Evolutionary conservation across 306 rosid species (phyloP).

Genomic region (Vigna hirtella): DNA sequence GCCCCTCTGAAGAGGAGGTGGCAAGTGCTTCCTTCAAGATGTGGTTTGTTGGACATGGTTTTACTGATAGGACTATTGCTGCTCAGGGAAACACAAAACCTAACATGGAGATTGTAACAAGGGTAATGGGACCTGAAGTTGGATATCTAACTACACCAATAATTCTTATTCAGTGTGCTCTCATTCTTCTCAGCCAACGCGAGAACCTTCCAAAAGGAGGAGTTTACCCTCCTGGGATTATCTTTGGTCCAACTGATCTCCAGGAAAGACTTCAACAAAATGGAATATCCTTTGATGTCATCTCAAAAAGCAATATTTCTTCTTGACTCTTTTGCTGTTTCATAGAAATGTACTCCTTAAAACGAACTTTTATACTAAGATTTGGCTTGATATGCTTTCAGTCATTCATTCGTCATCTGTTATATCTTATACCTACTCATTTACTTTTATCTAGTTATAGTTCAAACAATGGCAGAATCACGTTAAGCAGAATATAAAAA

Average conservation of each 20-base stretch:
- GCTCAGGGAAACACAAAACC: constrained; percentile 62
- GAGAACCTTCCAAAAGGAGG: constrained; percentile 80
- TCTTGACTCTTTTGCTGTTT: constrained; percentile 42
- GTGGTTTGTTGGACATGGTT: constrained; percentile 91
- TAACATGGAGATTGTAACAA: constrained; percentile 75
- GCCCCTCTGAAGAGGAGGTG: constrained; percentile 85
- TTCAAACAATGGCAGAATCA: not conserved
- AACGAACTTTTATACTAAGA: not conserved
- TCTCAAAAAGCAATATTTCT: constrained; percentile 65
- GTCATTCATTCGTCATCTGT: constrained; percentile 2
- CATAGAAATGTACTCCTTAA: not conserved
- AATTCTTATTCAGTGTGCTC: constrained; percentile 83
- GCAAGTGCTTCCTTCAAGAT: constrained; percentile 83
- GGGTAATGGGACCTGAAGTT: constrained; percentile 91
- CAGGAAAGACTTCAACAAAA: constrained; percentile 76
- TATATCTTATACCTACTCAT: not conserved
- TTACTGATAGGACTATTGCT: constrained; percentile 48
- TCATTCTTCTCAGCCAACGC: constrained; percentile 72
- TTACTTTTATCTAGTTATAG: not conserved
- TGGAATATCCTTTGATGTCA: constrained; percentile 80
- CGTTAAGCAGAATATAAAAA: not conserved
- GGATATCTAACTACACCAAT: constrained; percentile 89
- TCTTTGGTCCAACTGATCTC: constrained; percentile 85
- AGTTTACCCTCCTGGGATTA: constrained; percentile 72
- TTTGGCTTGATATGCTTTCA: constrained; percentile 33